Evolutionary conservation across 1,139 yeast species (phyloP), one percentile per base, ranked within the genome.

Genomic region (Pneumocystis oryctolagi): DNA sequence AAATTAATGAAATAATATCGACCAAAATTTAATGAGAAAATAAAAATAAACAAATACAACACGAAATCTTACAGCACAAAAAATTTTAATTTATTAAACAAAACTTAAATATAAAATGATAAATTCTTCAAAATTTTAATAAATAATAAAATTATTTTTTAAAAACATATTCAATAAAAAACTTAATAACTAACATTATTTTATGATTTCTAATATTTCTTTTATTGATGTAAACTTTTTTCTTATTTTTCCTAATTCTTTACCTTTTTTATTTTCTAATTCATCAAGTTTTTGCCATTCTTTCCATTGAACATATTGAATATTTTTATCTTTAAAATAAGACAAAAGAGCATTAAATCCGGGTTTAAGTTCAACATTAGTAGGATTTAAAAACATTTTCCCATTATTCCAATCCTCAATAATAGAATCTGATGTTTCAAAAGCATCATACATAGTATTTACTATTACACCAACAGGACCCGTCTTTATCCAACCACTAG

Each of bases 381-480:
- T 42, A n/a, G 62, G 25, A 18, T 31, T 35, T 32, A 42, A 34
- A 42, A 61, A 55, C 28, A 59, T 16, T 42, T 62, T 40, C 9
- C 25, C 20, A 30, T 73, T 72, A 9, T 73, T 65, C 61, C 80
- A 73, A 68, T 87, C 95, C 59, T 78, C 76, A 25, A 84, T 70
- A 0, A 89, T 75, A n/a, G 78, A 76, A 59, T 83, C 86, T 0
- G 88, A 92, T 0, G 89, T 87, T 42, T 82, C 83, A 69, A 84
- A 86, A 0, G 95, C 81, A 66, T 88, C 94, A 79, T 85, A 80
- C 87, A 92, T 88, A 0, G 98, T 89, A 18, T 87, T 80, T 16
- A 96, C 95, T 67, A 92, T 92, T 5, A 89, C 95, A 0, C 99
- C 99, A 47, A 82, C 80, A 8, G 96, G 89, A 0, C 96, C 96